These are phyloP conservation scores for Climacium dendroides DNA, from an alignment of 225 moss, liverwort and hornwort species.

Conservation along the genomic window DNA sequence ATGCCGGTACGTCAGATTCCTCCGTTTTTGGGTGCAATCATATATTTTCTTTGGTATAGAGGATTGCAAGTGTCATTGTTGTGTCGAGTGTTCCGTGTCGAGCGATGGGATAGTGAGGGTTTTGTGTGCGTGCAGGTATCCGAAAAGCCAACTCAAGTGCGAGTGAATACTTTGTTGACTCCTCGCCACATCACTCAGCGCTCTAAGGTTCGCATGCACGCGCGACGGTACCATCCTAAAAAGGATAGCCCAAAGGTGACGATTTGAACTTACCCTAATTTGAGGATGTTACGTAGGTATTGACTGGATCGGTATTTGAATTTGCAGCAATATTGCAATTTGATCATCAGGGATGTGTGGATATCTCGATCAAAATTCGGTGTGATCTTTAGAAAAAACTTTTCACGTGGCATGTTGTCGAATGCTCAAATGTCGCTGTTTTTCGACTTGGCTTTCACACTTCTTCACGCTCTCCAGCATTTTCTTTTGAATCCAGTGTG, in stretches of 20 bases:
- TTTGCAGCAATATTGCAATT: not conserved
- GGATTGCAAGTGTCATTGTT: not conserved
- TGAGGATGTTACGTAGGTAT: not conserved
- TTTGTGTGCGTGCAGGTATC: constrained; percentile 43
- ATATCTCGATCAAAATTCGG: not conserved
- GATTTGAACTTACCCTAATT: not conserved
- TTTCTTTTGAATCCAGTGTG: not conserved
- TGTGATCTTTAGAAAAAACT: not conserved
- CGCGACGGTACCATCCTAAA: constrained; percentile 63
- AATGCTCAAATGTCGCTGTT: not conserved
- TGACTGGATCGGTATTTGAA: not conserved
- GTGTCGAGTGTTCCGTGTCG: not conserved
- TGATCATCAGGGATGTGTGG: not conserved
- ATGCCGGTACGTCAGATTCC: constrained; percentile 58
- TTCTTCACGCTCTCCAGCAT: not conserved
- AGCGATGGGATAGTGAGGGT: not conserved
- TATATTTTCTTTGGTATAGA: not conserved
- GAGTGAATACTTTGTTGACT: constrained; percentile 80
- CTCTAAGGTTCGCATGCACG: constrained; percentile 97
- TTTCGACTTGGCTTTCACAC: not conserved
- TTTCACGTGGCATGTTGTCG: not conserved
- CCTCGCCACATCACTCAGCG: constrained; percentile 91
- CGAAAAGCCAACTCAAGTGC: constrained; percentile 76
- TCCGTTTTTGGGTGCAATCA: not conserved
- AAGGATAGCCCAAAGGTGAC: constrained; percentile 54